Percentiles rank a stretch among this genome's conserved stretches.
Conservation (phyloP, 179 eudicot genomes). For the Corrigiola litoralis region DNA sequence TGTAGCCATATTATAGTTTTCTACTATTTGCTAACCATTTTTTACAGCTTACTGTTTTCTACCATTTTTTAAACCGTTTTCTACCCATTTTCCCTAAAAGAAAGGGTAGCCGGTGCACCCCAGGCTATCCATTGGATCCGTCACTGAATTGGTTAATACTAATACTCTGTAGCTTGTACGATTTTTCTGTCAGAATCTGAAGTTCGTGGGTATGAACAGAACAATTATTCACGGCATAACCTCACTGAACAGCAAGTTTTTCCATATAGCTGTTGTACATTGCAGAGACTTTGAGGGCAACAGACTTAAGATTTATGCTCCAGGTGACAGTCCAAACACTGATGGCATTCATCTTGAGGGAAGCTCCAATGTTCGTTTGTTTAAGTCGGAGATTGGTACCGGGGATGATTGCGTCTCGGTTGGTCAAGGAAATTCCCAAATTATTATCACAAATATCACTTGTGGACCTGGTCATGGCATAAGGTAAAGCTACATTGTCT, state of each 20-base stretch:
- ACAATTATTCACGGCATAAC: constrained; percentile 32
- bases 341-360: constrained; percentile 71
- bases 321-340: constrained; percentile 60
- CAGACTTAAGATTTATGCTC: constrained; percentile 42
- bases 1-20: too few relatives aligned
- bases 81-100: too few relatives aligned
- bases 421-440: constrained; percentile 53
- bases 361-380: constrained; percentile 31
- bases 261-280: constrained; percentile 43
- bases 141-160: not conserved
- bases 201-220: constrained; percentile 43
- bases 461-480: constrained; percentile 93
- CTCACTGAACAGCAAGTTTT: constrained; percentile 55
- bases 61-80: too few relatives aligned
- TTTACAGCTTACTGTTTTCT: too few relatives aligned
- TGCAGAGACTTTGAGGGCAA: constrained; percentile 28
- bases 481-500: constrained; percentile 33
- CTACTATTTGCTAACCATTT: too few relatives aligned
- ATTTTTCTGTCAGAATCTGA: constrained; percentile 31
- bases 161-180: not conserved
- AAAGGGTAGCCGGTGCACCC: too few relatives aligned
- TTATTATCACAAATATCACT: constrained; percentile 36
- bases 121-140: too few relatives aligned
- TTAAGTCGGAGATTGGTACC: constrained; percentile 36
- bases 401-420: constrained; percentile 78